Evolutionary conservation across 2,329 filamentous ascomycete genomes (phyloP).

Genomic region (Aspergillus oerlinghausenensis): DNA sequence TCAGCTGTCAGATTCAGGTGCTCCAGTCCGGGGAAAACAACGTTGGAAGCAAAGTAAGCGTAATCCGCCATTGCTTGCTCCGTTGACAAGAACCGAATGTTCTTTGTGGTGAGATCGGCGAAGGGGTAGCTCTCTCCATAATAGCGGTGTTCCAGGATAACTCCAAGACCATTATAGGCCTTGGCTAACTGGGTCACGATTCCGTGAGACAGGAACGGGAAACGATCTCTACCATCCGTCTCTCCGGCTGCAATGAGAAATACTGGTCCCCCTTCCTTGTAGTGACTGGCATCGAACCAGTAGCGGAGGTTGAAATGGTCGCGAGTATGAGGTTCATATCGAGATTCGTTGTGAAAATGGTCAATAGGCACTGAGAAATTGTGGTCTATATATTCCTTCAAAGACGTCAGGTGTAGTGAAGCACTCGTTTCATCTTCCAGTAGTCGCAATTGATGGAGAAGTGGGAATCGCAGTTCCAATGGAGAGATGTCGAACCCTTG

Average conservation of each 20-base stretch:
- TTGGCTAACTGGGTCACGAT: slow-evolving; percentile 66
- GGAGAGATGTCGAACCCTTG: neutral
- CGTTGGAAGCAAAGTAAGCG: slow-evolving; percentile 71
- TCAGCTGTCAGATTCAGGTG: slow-evolving; percentile 62
- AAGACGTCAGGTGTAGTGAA: neutral
- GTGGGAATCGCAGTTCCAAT: neutral
- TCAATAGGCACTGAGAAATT: slow-evolving; percentile 62
- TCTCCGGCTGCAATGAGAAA: slow-evolving; percentile 74
- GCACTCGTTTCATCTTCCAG: neutral
- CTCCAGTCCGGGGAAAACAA: slow-evolving; percentile 67
- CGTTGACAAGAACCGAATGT: slow-evolving; percentile 74
- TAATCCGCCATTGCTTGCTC: slow-evolving; percentile 78
- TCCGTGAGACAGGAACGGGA: slow-evolving; percentile 72
- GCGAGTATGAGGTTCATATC: slow-evolving; percentile 71
- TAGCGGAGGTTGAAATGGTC: slow-evolving; percentile 68
- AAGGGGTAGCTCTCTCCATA: slow-evolving; percentile 74
- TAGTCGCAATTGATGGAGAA: neutral
- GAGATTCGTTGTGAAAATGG: slow-evolving; percentile 75
- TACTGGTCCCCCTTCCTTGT: slow-evolving; percentile 72
- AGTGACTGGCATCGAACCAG: slow-evolving; percentile 76
- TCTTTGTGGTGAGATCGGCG: slow-evolving; percentile 61
- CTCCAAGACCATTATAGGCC: slow-evolving; percentile 68
- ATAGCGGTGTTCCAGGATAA: slow-evolving; percentile 83
- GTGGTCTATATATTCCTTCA: slow-evolving; percentile 41
- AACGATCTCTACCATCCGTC: slow-evolving; percentile 35